Base-by-base conservation (phyloP, 805 yeast species). In the Zygoascus tannicola region DNA sequence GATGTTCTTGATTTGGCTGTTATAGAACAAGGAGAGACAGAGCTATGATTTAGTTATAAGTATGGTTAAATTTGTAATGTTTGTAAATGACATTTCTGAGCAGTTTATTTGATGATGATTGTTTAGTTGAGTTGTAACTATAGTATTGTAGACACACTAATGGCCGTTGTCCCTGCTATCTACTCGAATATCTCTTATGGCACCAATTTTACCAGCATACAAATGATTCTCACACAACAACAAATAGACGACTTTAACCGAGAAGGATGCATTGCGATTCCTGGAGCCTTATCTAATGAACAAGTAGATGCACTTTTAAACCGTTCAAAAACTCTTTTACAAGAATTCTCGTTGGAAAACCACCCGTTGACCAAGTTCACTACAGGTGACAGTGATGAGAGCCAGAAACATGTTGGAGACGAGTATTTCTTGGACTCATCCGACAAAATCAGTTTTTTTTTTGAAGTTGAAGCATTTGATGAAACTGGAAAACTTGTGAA, bases 1-100 rank as follows among this genome's bases (percentile, higher is more conserved):
- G 95, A 88, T 60, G 92, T 88, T 5, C 64, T 88, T 48, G 95
- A 86, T 53, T 81, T 84, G 82, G 90, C 94, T 14, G 95, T 85
- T 8, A 71, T 81, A n/a, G 79, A 76, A 49, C 81, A 78, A 44
- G 69, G 69, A n/a, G 73, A 68, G 19, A 35, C 43, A 18, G 49
- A 45, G 23, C 30, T 56, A 22, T 52, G 49, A 42, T 5, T 26
- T 26, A 12, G 7, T 26, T 8, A 12, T 12, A 7, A 26, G 12
- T 8, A 26, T 12, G 30, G 12, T 8, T 26, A 7, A 26, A 26
- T 26, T 26, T 26, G 30, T 26, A 7, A 12, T 26, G 7, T 26
- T 12, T 26, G 30, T 26, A 26, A 8, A 26, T 8, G 12, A 12
- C 40, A 49, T 23, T 26, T 12, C 30, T 26, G 30, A 8, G 7